A percentile compares a stretch with the other conserved stretches of the same genome.
phyloP scores from a whole-genome alignment of 306 rosid genomes.

The Medicago ruthenica region DNA sequence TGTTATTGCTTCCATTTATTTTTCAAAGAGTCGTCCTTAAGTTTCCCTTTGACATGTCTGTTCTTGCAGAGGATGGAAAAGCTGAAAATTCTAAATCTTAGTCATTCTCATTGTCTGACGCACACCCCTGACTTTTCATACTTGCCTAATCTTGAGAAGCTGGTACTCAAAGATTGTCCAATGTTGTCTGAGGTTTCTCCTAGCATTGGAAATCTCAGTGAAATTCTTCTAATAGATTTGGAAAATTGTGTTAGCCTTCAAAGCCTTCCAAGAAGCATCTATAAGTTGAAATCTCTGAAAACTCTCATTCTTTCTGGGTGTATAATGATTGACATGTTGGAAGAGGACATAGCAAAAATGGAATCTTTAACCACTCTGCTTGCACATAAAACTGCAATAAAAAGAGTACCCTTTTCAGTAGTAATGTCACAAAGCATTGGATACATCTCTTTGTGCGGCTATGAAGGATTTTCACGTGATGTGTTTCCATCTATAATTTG shows the following conservation, averaged over 20 bases:
- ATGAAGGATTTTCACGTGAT: slow-evolving; percentile 32
- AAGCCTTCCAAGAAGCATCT: slow-evolving; percentile 44
- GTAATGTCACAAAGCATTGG: slow-evolving; percentile 33
- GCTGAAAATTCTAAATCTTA: slow-evolving; percentile 50
- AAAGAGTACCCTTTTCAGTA: slow-evolving; percentile 38
- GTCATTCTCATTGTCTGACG: slow-evolving; percentile 41
- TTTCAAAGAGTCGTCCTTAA: not conserved
- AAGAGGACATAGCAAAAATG: slow-evolving; percentile 41
- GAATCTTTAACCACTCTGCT: slow-evolving; percentile 25
- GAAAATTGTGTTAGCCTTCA: slow-evolving; percentile 28
- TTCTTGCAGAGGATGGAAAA: slow-evolving; percentile 36
- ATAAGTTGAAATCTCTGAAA: slow-evolving; percentile 43
- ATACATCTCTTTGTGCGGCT: slow-evolving; percentile 46
- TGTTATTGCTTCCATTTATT: not conserved
- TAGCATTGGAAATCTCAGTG: slow-evolving; percentile 34
- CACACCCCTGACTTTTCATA: slow-evolving; percentile 47
- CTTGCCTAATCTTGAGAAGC: slow-evolving; percentile 49
- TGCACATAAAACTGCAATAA: slow-evolving; percentile 48
- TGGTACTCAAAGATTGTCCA: slow-evolving; percentile 44
- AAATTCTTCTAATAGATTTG: slow-evolving; percentile 40
- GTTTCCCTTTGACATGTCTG: not conserved
- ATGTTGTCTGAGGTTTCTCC: slow-evolving; percentile 16
- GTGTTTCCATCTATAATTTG: slow-evolving; percentile 36
- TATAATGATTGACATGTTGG: slow-evolving; percentile 39
- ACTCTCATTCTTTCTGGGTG: slow-evolving; percentile 47